Conservation (phyloP, 805 yeast species). For the Yarrowia phangngaensis region DNA sequence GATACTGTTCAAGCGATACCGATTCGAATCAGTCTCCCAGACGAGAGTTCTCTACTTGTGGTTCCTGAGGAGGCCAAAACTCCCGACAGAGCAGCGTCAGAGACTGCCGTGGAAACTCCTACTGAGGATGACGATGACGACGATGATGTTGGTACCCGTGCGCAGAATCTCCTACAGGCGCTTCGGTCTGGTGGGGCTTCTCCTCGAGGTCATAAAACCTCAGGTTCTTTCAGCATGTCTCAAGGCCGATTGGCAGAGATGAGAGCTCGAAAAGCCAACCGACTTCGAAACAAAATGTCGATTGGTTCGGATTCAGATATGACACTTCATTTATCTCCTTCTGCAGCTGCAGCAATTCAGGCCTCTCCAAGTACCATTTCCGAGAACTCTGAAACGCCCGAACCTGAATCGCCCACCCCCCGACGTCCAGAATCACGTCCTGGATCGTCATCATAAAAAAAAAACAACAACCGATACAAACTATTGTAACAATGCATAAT, state of each 20-base stretch:
- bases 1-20: too few relatives aligned
- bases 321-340: conserved; percentile 2
- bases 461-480: too few relatives aligned
- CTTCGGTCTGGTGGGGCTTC: conserved; percentile 44
- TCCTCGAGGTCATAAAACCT: conserved; percentile 19
- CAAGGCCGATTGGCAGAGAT: conserved; percentile 32
- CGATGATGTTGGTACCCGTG: conserved; percentile 54
- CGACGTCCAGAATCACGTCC: conserved; percentile 3
- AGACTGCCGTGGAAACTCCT: conserved; percentile 25
- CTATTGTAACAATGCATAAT: conserved; percentile 21
- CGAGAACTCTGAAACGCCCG: conserved; percentile 2
- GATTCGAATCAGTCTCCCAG: too few relatives aligned
- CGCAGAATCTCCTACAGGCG: conserved; percentile 59
- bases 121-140: conserved; percentile 34
- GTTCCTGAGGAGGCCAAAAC: conserved; percentile 1
- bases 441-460: too few relatives aligned
- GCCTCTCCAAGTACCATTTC: conserved; percentile 19
- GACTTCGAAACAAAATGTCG: conserved; percentile 25
- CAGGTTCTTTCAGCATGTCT: conserved; percentile 11
- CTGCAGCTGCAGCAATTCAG: not conserved
- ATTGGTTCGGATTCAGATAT: conserved; percentile 15
- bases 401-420: conserved; percentile 18
- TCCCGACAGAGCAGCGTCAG: conserved; percentile 30
- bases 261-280: conserved; percentile 33
- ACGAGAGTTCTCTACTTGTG: not conserved